phyloP scores from a whole-genome alignment of 768 basidiomycete species.

The Gloeostereum incarnatum region DNA sequence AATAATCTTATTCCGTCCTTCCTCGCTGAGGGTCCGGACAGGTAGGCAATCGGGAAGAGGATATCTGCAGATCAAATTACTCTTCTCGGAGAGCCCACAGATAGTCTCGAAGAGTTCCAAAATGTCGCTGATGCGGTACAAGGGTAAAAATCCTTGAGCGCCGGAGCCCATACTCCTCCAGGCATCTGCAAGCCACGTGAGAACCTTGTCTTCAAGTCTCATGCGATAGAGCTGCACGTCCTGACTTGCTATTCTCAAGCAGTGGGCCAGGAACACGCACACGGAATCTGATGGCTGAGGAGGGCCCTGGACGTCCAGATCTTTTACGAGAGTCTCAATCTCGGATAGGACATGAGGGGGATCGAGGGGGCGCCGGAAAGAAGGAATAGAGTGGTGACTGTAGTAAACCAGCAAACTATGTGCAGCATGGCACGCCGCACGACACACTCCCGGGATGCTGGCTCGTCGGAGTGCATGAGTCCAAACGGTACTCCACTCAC shows the following conservation, averaged over 20 bases:
- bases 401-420: conserved; percentile 39
- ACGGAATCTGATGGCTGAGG: conserved; percentile 83
- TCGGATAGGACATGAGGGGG: conserved; percentile 55
- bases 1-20: conserved; percentile 47
- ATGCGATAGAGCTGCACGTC: conserved; percentile 80
- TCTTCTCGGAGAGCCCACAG: conserved; percentile 43
- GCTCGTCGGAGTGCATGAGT: conserved; percentile 69
- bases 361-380: conserved; percentile 24
- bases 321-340: conserved; percentile 71
- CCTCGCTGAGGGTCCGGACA: conserved; percentile 49
- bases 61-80: conserved; percentile 35
- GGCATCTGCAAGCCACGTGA: conserved; percentile 70
- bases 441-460: conserved; percentile 57
- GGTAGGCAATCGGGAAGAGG: conserved; percentile 63
- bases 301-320: conserved; percentile 88
- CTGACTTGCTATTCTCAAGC: conserved; percentile 62
- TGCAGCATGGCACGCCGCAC: conserved; percentile 72
- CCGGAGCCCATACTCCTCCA: conserved; percentile 46
- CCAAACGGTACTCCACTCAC: conserved; percentile 88
- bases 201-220: conserved; percentile 79
- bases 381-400: conserved; percentile 15
- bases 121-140: conserved; percentile 51
- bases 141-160: conserved; percentile 32
- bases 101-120: conserved; percentile 54
- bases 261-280: conserved; percentile 69